Conservation (phyloP, 2,329 filamentous ascomycete genomes). For the Verticillium dahliae region DNA sequence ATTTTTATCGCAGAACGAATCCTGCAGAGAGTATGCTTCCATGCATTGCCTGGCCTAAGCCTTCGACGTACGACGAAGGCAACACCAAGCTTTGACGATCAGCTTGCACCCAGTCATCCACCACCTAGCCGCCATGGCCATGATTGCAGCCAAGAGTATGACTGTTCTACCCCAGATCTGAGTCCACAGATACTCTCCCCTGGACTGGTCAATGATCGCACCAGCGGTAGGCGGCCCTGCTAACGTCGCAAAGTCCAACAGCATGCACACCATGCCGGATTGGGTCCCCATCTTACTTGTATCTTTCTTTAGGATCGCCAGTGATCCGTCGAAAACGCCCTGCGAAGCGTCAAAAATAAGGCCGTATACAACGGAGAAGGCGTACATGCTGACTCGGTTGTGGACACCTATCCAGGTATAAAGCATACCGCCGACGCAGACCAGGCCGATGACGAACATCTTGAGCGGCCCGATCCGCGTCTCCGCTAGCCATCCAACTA, state of each 20-base stretch:
- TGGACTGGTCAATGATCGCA: conserved; percentile 32
- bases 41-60: no score
- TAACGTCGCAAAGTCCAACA: conserved; percentile 31
- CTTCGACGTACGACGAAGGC: no score
- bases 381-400: conserved; percentile 28
- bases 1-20: no score
- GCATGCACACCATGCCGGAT: conserved; percentile 35
- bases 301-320: conserved; percentile 34
- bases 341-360: conserved; percentile 32
- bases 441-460: conserved; percentile 34
- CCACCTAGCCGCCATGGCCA: conserved; percentile 21
- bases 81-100: conserved; percentile 19
- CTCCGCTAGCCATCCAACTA: conserved; percentile 51
- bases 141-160: conserved; percentile 23
- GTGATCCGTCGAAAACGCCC: conserved; percentile 28
- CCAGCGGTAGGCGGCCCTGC: conserved; percentile 36
- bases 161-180: conserved; percentile 37
- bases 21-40: no score
- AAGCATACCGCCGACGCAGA: conserved; percentile 25
- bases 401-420: conserved; percentile 47
- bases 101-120: conserved; percentile 25
- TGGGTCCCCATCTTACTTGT: conserved; percentile 35
- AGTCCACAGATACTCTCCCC: conserved; percentile 30
- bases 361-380: conserved; percentile 35
- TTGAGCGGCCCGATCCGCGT: conserved; percentile 47